Conservation (phyloP, 352 stramenopile genomes). For the Phytophthora cryptogea region DNA sequence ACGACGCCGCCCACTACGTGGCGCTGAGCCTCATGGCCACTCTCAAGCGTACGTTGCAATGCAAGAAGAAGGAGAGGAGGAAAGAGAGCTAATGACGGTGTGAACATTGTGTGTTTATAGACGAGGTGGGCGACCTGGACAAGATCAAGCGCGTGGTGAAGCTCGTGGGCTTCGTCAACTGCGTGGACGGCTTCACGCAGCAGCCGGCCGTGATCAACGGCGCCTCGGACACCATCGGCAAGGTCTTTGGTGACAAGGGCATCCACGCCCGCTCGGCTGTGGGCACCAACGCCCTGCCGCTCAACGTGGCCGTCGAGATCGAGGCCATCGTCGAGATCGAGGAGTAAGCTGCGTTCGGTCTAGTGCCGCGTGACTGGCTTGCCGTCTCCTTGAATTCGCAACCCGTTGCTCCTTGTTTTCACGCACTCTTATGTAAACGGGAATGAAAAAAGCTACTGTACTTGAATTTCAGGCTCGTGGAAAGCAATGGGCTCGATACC, state of each 20-base stretch:
- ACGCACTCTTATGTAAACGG: slow-evolving; percentile 26
- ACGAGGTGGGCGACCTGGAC: slow-evolving; percentile 92
- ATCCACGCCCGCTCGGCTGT: slow-evolving; percentile 94
- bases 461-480: slow-evolving; percentile 20
- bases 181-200: slow-evolving; percentile 89
- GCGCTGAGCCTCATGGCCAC: slow-evolving; percentile 92
- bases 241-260: slow-evolving; percentile 92
- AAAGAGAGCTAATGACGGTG: not conserved
- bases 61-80: not conserved
- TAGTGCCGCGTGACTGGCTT: not conserved
- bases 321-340: slow-evolving; percentile 97
- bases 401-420: slow-evolving; percentile 16
- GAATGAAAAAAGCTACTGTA: slow-evolving; percentile 25
- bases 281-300: slow-evolving; percentile 95
- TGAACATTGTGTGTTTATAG: slow-evolving; percentile 27
- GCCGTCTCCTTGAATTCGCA: slow-evolving; percentile 4
- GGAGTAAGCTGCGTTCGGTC: slow-evolving; percentile 38
- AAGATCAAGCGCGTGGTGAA: slow-evolving; percentile 95
- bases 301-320: slow-evolving; percentile 97
- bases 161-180: slow-evolving; percentile 97
- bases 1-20: slow-evolving; percentile 89
- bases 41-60: slow-evolving; percentile 73
- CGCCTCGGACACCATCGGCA: slow-evolving; percentile 92
- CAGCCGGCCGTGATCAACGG: slow-evolving; percentile 96
- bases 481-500: slow-evolving; percentile 54